Percentiles rank a stretch among this genome's conserved stretches.
Evolutionary conservation across 495 filamentous ascomycete species (phyloP).

Genomic region (Talaromyces stipitatus): DNA sequence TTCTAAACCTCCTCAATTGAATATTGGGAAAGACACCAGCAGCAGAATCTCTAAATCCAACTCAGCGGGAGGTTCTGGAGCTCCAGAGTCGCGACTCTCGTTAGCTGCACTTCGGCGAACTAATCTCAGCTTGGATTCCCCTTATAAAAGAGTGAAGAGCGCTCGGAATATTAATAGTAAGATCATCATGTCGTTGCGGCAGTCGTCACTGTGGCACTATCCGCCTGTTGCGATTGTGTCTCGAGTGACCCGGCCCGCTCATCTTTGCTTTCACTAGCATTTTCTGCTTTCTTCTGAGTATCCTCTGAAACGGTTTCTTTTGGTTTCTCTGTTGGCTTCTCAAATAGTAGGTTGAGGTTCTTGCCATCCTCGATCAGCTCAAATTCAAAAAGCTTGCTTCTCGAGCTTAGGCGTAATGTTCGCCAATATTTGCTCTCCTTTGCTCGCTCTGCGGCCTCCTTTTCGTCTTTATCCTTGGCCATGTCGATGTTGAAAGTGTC

Average conservation of each 20-base stretch:
- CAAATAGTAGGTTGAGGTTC: constrained; percentile 50
- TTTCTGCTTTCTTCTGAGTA: constrained; percentile 4
- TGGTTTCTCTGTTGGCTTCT: constrained; percentile 18
- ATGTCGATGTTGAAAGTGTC: constrained; percentile 80
- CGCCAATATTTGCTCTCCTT: constrained; percentile 88
- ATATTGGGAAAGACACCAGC: no score
- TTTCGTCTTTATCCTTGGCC: constrained; percentile 62
- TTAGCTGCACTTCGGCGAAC: no score
- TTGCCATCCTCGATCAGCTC: constrained; percentile 81
- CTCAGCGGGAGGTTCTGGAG: no score
- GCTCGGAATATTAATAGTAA: background rate
- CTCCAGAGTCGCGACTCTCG: no score
- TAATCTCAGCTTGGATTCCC: no score
- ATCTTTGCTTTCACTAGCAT: constrained; percentile 1
- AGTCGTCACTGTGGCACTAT: background rate
- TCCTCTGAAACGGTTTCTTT: constrained; percentile 10
- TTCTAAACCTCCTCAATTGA: no score
- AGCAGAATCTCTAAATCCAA: no score
- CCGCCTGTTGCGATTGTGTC: background rate
- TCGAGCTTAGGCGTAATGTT: constrained; percentile 68
- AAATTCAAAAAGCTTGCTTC: constrained; percentile 63
- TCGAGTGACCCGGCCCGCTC: background rate
- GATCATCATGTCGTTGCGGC: background rate
- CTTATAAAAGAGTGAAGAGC: no score
- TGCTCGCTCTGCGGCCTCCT: constrained; percentile 51